These are phyloP conservation scores for Mycena polygramma DNA, from an alignment of 768 basidiomycete species.

Conservation along the genomic window DNA sequence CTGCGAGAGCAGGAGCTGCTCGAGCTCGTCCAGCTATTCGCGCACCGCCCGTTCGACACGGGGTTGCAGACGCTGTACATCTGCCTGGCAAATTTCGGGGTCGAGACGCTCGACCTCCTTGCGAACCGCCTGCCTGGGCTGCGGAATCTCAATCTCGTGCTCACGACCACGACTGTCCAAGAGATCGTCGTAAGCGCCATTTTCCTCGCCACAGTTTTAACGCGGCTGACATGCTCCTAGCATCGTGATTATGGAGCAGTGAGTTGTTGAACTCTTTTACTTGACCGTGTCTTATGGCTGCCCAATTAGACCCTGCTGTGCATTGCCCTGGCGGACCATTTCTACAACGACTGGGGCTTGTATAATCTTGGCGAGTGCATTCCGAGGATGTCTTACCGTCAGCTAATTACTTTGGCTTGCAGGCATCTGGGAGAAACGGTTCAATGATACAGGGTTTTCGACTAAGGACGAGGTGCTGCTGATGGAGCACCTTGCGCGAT, in stretches of 20 bases:
- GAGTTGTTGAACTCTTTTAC: neutral
- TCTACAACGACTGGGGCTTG: conserved; percentile 27
- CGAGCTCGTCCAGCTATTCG: conserved; percentile 41
- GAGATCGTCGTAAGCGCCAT: conserved; percentile 13
- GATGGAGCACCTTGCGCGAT: conserved; percentile 27
- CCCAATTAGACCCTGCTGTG: conserved; percentile 10
- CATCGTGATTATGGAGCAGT: neutral
- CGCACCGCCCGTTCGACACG: conserved; percentile 36
- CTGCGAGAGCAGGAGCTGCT: conserved; percentile 41
- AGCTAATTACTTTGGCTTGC: neutral
- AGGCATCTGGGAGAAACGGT: conserved; percentile 34
- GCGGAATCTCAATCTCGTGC: conserved; percentile 22
- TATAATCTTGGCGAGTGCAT: conserved; percentile 17
- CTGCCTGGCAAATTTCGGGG: conserved; percentile 38
- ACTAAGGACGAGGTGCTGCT: neutral
- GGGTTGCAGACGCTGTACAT: conserved; percentile 42
- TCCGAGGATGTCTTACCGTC: too few relatives aligned
- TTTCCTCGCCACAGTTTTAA: too few relatives aligned
- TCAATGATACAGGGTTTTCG: conserved; percentile 14
- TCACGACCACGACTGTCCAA: neutral
- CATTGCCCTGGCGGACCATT: neutral
- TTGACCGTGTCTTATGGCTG: neutral
- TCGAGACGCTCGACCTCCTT: conserved; percentile 26
- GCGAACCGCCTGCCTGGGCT: conserved; percentile 22
- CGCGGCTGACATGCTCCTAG: neutral